Conservation (phyloP, 106 monocot genomes). For the Dendrobium catenatum region DNA sequence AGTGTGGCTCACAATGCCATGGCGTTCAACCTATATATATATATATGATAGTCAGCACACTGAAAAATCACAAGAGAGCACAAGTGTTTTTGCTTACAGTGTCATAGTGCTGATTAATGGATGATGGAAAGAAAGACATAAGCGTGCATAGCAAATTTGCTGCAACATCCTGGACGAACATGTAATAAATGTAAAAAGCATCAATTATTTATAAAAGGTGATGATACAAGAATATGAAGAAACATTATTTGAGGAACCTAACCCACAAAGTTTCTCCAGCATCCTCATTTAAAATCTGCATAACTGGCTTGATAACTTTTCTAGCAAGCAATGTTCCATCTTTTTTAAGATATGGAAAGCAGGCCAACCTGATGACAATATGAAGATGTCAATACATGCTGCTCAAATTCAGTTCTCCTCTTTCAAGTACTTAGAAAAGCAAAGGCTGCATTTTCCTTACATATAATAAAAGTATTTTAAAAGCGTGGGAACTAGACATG, state of each 20-base stretch:
- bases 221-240: not conserved
- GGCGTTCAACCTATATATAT: too few species aligned
- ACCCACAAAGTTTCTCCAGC: constrained; percentile 35
- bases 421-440: not conserved
- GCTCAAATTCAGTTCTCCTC: not conserved
- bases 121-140: constrained; percentile 49
- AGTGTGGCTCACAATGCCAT: not conserved
- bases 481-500: too few species aligned
- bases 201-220: not conserved
- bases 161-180: constrained; percentile 43
- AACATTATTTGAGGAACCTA: constrained; percentile 8
- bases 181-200: not conserved
- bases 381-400: not conserved
- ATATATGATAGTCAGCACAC: not conserved
- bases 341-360: constrained; percentile 62
- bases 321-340: constrained; percentile 61
- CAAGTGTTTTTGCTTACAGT: constrained; percentile 29
- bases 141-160: constrained; percentile 51
- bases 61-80: not conserved
- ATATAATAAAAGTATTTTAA: too few species aligned
- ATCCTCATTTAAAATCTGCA: constrained; percentile 53
- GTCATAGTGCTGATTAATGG: constrained; percentile 64
- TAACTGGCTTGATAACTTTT: constrained; percentile 49
- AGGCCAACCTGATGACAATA: constrained; percentile 40
- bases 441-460: not conserved